Conservation (phyloP, 1,139 yeast species). For the Candida labiduridarum region DNA sequence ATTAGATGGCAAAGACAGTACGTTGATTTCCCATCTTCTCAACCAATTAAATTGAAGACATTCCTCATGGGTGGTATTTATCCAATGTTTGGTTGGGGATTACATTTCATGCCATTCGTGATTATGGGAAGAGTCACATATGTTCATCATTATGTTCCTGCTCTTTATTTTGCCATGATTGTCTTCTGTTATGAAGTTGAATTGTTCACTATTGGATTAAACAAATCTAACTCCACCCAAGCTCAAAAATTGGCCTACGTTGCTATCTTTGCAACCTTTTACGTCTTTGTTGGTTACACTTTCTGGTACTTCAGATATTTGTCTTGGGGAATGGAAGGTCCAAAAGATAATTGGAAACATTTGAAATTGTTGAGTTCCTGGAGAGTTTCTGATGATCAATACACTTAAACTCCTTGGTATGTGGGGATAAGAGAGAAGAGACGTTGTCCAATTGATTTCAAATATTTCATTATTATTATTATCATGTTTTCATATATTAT, state of each 20-base stretch:
- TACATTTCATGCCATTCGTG: slow-evolving; percentile 88
- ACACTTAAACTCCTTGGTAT: slow-evolving; percentile 11
- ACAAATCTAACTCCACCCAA: slow-evolving; percentile 28
- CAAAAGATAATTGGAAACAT: slow-evolving; percentile 64
- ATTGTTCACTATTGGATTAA: slow-evolving; percentile 51
- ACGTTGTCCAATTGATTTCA: neutral
- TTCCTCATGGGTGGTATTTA: slow-evolving; percentile 81
- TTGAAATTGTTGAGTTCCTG: slow-evolving; percentile 78
- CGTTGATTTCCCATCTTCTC: slow-evolving; percentile 57
- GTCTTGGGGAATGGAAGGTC: slow-evolving; percentile 91
- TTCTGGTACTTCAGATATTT: slow-evolving; percentile 78
- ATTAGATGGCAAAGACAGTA: slow-evolving; percentile 95
- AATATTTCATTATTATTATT: neutral
- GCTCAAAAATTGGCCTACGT: slow-evolving; percentile 30
- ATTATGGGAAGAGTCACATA: slow-evolving; percentile 97
- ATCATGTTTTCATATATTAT: too few species aligned
- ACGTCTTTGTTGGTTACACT: slow-evolving; percentile 30
- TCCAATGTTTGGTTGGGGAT: slow-evolving; percentile 93
- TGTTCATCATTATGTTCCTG: slow-evolving; percentile 96
- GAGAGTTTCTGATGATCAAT: slow-evolving; percentile 52
- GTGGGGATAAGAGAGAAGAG: neutral
- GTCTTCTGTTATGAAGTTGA: slow-evolving; percentile 79
- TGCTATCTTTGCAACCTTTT: slow-evolving; percentile 31
- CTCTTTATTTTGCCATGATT: slow-evolving; percentile 90
- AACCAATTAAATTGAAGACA: slow-evolving; percentile 32